Base-by-base conservation (phyloP, 1,139 yeast genomes). In the Yamadazyma oceani region DNA sequence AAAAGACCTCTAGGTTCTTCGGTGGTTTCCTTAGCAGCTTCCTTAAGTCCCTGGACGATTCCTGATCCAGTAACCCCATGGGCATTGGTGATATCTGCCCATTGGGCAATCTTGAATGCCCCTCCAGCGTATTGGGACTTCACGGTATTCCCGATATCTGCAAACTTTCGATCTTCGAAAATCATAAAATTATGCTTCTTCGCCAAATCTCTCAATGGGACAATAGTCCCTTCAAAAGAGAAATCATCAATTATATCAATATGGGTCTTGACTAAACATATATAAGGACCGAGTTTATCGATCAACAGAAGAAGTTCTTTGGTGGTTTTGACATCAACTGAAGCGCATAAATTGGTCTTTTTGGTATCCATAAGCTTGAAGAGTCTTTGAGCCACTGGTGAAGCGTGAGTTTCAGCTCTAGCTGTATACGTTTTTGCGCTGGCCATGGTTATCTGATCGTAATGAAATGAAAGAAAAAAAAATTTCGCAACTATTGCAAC, bases 91-190 rank as follows among this genome's bases (percentile, higher is more conserved):
- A 94, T 87, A 56, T 94, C 97, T 0, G 98, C 80, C 98, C 98
- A 94, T 53, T 80, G 68, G 9, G 95, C 94, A 45, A 92, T 92
- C 57, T 78, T 80, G 68, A 80, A 89, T 3, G 88, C 83, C 33
- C 99, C 99, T 31, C 95, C 87, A 29, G 84, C 69, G 63, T 92
- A 94, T 64, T 94, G 99, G 30, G 87, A 76, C 64, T 90, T 90
- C 36, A 92, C 98, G 1, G 98, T 94, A 55, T 89, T 88, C n/a
- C 99, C 99, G 53, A 94, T 94, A 62, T 94, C 99, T 21, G 98
- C 98, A 64, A 94, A 94, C 67, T 94, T 94, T 49, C 99, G 78
- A 64, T 90, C 98, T 64, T 90, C 98, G 57, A 90, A 90, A 47
- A 90, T 83, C 73, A 92, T 65, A 52, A 90, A 90, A 45, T 84